A percentile compares a stretch with the other conserved stretches of the same genome.
phyloP scores from a whole-genome alignment of 768 basidiomycete genomes.

The Amanita fuliginea region DNA sequence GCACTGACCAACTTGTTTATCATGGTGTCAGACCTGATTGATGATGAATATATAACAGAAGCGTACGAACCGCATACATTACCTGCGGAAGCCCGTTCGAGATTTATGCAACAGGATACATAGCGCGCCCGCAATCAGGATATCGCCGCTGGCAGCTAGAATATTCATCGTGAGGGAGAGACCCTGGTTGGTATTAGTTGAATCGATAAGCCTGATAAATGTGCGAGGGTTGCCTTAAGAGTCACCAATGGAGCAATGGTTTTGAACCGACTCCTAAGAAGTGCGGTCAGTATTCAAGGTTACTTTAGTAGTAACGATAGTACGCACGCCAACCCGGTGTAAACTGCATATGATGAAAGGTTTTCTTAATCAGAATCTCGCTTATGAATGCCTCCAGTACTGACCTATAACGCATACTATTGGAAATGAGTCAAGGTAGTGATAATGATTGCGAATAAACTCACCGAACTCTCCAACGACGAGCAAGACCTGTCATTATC shows the following conservation, averaged over 20 bases:
- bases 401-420: conserved; percentile 16
- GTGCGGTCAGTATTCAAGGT: background rate
- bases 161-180: conserved; percentile 34
- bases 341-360: conserved; percentile 16
- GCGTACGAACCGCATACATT: background rate
- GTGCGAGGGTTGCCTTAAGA: conserved; percentile 19
- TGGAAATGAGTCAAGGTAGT: background rate
- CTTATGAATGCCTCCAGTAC: background rate
- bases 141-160: conserved; percentile 29
- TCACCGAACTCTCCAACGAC: conserved; percentile 18
- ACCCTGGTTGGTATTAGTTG: conserved; percentile 11
- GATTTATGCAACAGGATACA: conserved; percentile 27
- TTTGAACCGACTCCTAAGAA: conserved; percentile 17
- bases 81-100: conserved; percentile 36
- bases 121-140: conserved; percentile 30
- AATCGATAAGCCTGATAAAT: background rate
- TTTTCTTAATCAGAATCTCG: background rate
- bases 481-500: conserved; percentile 9
- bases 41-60: background rate
- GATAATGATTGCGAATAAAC: background rate
- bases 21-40: conserved; percentile 30
- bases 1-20: conserved; percentile 29
- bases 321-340: conserved; percentile 24
- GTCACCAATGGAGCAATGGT: conserved; percentile 21
- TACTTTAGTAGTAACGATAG: background rate